Evolutionary conservation across 2,329 filamentous ascomycete genomes (phyloP).

Genomic region (Arthrobotrys iridis): DNA sequence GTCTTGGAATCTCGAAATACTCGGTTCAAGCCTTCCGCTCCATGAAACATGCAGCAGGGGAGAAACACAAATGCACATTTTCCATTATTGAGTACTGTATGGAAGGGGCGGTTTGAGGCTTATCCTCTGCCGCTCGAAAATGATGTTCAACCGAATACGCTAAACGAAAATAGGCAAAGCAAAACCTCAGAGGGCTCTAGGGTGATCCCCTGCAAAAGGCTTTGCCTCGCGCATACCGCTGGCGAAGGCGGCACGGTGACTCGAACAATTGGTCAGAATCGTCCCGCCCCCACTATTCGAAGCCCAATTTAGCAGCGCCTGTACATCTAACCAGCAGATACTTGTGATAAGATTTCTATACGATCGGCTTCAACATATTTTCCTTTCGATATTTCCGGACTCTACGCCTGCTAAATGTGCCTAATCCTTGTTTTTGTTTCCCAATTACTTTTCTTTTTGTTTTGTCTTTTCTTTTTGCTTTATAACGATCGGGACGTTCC

Average conservation of each 20-base stretch:
- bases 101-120: too few species aligned
- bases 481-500: too few species aligned
- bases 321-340: too few species aligned
- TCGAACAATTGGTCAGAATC: background rate
- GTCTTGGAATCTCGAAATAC: background rate
- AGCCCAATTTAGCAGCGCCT: background rate
- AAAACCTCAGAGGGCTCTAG: background rate
- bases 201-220: background rate
- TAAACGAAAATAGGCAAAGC: background rate
- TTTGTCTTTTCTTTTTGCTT: too few species aligned
- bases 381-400: too few species aligned
- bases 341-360: background rate
- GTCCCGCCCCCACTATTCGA: background rate
- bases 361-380: too few species aligned
- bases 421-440: too few species aligned
- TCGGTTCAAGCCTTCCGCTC: too few species aligned
- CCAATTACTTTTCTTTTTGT: too few species aligned
- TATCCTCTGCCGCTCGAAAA: background rate
- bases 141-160: background rate
- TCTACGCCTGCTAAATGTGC: too few species aligned
- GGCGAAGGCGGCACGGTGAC: background rate
- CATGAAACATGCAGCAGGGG: background rate
- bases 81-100: too few species aligned
- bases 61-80: background rate
- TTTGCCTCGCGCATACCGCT: background rate